These are phyloP conservation scores for Starmerella gropengiesseri DNA, from an alignment of 805 yeast genomes.

Conservation along the genomic window DNA sequence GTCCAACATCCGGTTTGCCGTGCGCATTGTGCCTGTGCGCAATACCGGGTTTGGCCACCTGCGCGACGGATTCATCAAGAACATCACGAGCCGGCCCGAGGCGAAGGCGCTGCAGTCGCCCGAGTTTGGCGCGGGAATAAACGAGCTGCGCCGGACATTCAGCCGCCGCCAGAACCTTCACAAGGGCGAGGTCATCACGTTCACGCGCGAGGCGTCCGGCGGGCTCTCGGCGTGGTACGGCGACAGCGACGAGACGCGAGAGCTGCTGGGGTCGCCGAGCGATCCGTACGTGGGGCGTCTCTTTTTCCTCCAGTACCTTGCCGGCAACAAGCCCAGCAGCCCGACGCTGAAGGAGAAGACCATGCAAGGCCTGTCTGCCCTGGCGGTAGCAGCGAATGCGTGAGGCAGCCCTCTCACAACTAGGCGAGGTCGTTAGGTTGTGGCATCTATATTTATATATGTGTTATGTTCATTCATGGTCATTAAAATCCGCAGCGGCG, in stretches of 20 bases:
- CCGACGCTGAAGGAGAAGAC: slow-evolving; percentile 34
- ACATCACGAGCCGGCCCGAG: slow-evolving; percentile 57
- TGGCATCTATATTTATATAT: not conserved
- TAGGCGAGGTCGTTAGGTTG: too few relatives aligned
- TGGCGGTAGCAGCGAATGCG: not conserved
- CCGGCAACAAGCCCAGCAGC: slow-evolving; percentile 57
- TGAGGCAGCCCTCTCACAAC: too few relatives aligned
- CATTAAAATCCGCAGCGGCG: not conserved
- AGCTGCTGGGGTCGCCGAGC: slow-evolving; percentile 46
- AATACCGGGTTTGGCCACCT: slow-evolving; percentile 86
- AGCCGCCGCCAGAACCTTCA: slow-evolving; percentile 59
- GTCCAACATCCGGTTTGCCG: slow-evolving; percentile 49
- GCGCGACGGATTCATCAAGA: slow-evolving; percentile 77
- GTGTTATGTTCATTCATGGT: not conserved
- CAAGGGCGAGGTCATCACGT: slow-evolving; percentile 54
- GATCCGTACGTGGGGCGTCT: slow-evolving; percentile 54
- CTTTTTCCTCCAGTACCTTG: slow-evolving; percentile 65
- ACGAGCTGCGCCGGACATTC: slow-evolving; percentile 53
- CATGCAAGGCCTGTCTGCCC: slow-evolving; percentile 13
- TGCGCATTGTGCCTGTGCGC: slow-evolving; percentile 75
- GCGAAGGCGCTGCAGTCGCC: slow-evolving; percentile 41
- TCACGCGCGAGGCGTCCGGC: slow-evolving; percentile 46
- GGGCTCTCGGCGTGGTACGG: slow-evolving; percentile 35
- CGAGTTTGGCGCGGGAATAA: slow-evolving; percentile 49
- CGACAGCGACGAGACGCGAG: slow-evolving; percentile 20